phyloP scores from a whole-genome alignment of 805 yeast genomes.

The Zygotorulaspora chibaensis region DNA sequence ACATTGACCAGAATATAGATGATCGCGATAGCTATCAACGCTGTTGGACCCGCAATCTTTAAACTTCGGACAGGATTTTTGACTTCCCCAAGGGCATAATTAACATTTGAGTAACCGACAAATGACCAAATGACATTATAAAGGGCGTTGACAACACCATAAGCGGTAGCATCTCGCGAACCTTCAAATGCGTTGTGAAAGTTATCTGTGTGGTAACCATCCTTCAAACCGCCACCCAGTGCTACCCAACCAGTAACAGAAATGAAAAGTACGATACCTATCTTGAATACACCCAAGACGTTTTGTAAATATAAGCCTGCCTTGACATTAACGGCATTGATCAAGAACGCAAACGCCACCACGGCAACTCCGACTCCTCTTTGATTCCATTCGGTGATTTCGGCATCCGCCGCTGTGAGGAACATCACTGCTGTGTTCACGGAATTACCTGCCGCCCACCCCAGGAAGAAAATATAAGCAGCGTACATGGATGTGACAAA shows the following conservation, averaged over 20 bases:
- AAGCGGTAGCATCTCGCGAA: slow-evolving; percentile 50
- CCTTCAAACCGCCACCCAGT: slow-evolving; percentile 62
- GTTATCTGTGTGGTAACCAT: slow-evolving; percentile 52
- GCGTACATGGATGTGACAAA: slow-evolving; percentile 64
- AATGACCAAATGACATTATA: slow-evolving; percentile 84
- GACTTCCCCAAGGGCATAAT: slow-evolving; percentile 77
- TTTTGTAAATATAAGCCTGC: slow-evolving; percentile 64
- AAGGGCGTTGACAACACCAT: slow-evolving; percentile 67
- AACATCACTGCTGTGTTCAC: slow-evolving; percentile 76
- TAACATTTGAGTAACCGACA: slow-evolving; percentile 78
- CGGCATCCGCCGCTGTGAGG: slow-evolving; percentile 66
- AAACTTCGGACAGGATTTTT: slow-evolving; percentile 68
- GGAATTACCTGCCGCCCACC: slow-evolving; percentile 85
- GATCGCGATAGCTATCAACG: slow-evolving; percentile 55
- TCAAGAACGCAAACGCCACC: slow-evolving; percentile 61
- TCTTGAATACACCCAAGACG: slow-evolving; percentile 64
- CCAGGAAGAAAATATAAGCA: slow-evolving; percentile 66
- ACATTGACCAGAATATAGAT: slow-evolving; percentile 73
- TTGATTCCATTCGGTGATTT: slow-evolving; percentile 68
- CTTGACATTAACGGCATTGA: slow-evolving; percentile 58
- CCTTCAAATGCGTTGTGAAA: slow-evolving; percentile 58
- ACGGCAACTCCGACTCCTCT: slow-evolving; percentile 75
- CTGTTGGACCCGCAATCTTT: slow-evolving; percentile 69
- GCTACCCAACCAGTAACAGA: slow-evolving; percentile 81
- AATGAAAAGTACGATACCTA: slow-evolving; percentile 65